Evolutionary conservation across 371 early-diverging fungal genomes (phyloP).

Genomic region (Actinomortierella ambigua): DNA sequence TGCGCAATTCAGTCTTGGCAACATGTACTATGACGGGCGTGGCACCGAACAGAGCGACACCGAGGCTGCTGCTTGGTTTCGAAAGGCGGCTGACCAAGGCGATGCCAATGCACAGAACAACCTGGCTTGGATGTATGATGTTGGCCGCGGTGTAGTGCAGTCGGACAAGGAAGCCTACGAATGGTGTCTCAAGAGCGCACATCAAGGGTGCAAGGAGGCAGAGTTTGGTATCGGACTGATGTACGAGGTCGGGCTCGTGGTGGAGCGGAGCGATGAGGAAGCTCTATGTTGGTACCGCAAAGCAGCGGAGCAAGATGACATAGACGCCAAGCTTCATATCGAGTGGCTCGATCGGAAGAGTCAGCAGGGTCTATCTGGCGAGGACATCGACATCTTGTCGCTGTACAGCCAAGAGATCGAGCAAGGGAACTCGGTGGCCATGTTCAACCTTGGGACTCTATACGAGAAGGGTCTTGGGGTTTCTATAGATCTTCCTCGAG

Average conservation of each 20-base stretch:
- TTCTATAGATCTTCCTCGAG: too few relatives aligned
- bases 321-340: too few relatives aligned
- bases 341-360: too few relatives aligned
- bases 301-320: conserved; percentile 83
- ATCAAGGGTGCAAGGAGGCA: conserved; percentile 77
- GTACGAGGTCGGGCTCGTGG: conserved; percentile 83
- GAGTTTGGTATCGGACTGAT: conserved; percentile 76
- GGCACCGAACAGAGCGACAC: conserved; percentile 67
- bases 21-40: conserved; percentile 81
- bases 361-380: too few relatives aligned
- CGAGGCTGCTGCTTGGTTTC: conserved; percentile 74
- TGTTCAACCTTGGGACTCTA: conserved; percentile 72
- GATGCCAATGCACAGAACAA: conserved; percentile 83
- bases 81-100: conserved; percentile 74
- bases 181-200: conserved; percentile 67
- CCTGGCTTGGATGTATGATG: conserved; percentile 89
- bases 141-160: conserved; percentile 79
- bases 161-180: conserved; percentile 71
- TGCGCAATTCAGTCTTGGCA: conserved; percentile 82
- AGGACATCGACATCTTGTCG: too few relatives aligned
- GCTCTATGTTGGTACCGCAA: conserved; percentile 74
- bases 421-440: conserved; percentile 73
- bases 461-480: conserved; percentile 86
- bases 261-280: conserved; percentile 61
- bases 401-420: too few relatives aligned